Base-by-base conservation (phyloP, 2,329 filamentous ascomycete genomes). In the Pseudogymnoascus pannorum region DNA sequence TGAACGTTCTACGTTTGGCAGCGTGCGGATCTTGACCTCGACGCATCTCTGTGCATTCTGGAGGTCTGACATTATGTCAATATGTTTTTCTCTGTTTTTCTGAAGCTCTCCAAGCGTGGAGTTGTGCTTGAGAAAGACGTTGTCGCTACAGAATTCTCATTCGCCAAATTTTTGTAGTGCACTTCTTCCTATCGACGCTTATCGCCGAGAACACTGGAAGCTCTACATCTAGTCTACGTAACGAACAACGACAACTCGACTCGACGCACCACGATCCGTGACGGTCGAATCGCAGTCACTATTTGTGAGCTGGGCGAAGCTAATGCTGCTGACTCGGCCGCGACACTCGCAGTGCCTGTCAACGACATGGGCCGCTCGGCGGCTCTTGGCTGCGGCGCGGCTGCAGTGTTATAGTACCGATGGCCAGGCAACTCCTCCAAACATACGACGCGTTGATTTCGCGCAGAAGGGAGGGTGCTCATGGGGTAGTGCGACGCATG, bases 241-340 rank as follows among this genome's bases (percentile, higher is more conserved):
- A 51, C n/a, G 20, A 42, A 51, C 44, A 14, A 29, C 44, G 22
- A 29, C 44, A 14, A 48, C 42, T 14, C 22, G 44, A 51, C 44
- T 51, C 24, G 44, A 51, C 22, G 44, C 22, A 51, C 44, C 44
- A 51, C 44, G 44, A 14, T 24, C 22, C 7, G 44, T 51, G 22
- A 51, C 44, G 24, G 44, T 51, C 44, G 44, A 51, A 51, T 51
- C 14, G 22, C 44, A 65, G 65, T 64, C 70, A 73, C 74, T 42
- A 60, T 54, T 58, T 63, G 58, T 58, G 58, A 31, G 60, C 54
- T 63, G 57, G 40, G 60, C 60, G 65, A 60, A 63, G 67, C 77
- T 77, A 72, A 78, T 79, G 76, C 75, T 72, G 71, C 71, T 71
- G 69, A 72, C 72, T 71, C 74, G 74, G 67, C 69, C 73, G 38